Evolutionary conservation across 352 stramenopile species (phyloP).

Genomic region (Saprolegnia diclina): DNA sequence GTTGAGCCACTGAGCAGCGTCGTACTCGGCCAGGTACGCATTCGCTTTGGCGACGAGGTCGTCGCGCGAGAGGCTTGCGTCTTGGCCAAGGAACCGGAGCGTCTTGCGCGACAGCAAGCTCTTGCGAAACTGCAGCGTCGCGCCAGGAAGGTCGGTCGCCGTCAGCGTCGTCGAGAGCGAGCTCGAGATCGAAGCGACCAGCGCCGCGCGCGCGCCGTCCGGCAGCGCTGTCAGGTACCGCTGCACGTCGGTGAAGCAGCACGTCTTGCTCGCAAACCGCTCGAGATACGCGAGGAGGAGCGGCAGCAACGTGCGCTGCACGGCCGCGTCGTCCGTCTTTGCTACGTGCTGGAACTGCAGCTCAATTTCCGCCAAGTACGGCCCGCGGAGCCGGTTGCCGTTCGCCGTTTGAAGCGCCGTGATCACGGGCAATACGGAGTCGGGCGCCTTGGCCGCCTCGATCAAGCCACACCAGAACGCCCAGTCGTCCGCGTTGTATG

Average conservation of each 20-base stretch:
- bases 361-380: constrained; percentile 59
- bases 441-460: constrained; percentile 30
- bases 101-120: constrained; percentile 58
- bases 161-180: neutral
- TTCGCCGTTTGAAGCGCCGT: constrained; percentile 42
- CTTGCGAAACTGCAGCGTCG: constrained; percentile 32
- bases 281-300: constrained; percentile 54
- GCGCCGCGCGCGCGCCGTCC: neutral
- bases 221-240: constrained; percentile 52
- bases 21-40: constrained; percentile 58
- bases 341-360: constrained; percentile 33
- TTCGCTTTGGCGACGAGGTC: constrained; percentile 41
- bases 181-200: neutral
- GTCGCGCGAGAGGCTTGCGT: constrained; percentile 28
- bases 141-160: neutral
- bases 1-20: constrained; percentile 68
- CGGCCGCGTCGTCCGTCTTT: constrained; percentile 3
- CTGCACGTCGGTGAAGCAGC: constrained; percentile 82
- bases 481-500: constrained; percentile 80
- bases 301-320: constrained; percentile 39
- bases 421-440: constrained; percentile 37
- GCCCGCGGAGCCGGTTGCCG: constrained; percentile 57
- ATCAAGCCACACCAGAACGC: constrained; percentile 69
- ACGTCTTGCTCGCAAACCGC: constrained; percentile 70
- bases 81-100: constrained; percentile 53